These are phyloP conservation scores for Solanum commersonii DNA, from an alignment of 257 asterid species.

Conservation along the genomic window DNA sequence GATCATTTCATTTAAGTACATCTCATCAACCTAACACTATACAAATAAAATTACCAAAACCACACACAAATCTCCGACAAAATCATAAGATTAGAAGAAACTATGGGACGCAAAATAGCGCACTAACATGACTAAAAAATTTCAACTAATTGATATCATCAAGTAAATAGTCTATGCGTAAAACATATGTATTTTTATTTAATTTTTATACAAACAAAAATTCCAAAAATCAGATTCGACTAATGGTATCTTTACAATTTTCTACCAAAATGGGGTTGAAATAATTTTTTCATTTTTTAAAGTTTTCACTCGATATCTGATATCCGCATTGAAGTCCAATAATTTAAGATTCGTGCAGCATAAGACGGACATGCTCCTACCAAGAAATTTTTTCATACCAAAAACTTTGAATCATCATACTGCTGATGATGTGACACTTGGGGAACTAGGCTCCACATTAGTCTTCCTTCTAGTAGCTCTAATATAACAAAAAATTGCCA, in stretches of 20 bases:
- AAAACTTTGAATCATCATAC: not conserved
- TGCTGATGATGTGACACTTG: not conserved
- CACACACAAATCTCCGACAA: no score
- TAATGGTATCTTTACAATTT: not conserved
- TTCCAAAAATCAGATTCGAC: not conserved
- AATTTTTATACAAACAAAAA: not conserved
- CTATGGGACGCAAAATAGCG: not conserved
- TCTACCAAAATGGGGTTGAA: not conserved
- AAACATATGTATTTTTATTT: not conserved
- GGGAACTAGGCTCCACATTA: slow-evolving; percentile 9
- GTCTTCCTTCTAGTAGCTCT: slow-evolving; percentile 47
- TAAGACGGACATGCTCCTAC: no score
- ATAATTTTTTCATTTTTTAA: not conserved
- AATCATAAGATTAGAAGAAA: not conserved
- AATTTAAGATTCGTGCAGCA: rapidly evolving
- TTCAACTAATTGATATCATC: not conserved
- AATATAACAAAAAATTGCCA: slow-evolving; percentile 48
- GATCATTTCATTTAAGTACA: not conserved
- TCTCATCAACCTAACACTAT: not conserved
- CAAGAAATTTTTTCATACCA: not conserved
- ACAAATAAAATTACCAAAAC: not conserved
- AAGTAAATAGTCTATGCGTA: not conserved
- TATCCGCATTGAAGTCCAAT: rapidly evolving
- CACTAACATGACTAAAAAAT: not conserved
- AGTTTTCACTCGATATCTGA: rapidly evolving